Base-by-base conservation (phyloP, 345 rosid species). In the Brassica juncea region DNA sequence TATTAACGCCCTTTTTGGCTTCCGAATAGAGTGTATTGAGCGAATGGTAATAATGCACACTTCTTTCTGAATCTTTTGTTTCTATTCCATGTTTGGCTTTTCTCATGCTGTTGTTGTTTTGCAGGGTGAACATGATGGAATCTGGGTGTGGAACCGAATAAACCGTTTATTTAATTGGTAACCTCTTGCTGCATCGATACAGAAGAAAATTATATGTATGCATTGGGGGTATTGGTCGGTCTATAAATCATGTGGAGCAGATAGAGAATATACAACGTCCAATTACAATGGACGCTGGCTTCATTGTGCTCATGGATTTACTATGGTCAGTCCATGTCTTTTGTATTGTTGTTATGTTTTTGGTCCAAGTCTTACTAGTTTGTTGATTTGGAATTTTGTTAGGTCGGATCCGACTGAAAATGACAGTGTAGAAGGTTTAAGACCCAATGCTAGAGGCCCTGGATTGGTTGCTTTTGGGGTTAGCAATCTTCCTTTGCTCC, bases 381-480 rank as follows among this genome's bases (percentile, higher is more conserved):
- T 76, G 64, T 64, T n/a, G 25, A 68, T 54, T 21, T 74, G 27
- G 28, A 64, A 65, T 66, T 66, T 73, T 14, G 79, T 28, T 82
- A 92, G 97, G 97, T 92, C 96, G 54, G 96, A 92, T 77, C 97
- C 97, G 35, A 92, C 97, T 1, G 97, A 92, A 83, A 92, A 92
- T 80, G 97, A 89, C 69, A 92, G 97, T 9, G 97, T 92, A 32
- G 97, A 90, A 85, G 96, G 96, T 83, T 82, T 92, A 80, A 72
- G 97, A 68, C 97, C 97, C 70, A 92, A 92, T 84, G 97, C 97
- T 42, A 88, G 97, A 80, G 97, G 97, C 73, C 97, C 97, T 59
- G 97, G 97, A 30, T 79, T 92, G 84, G 97, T 92, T 75, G 90
- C 97, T 44, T 92, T 91, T 70, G 97, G 97, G 89, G 97, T 92